Conservation (phyloP, 805 yeast species). For the Candida glaebosa region DNA sequence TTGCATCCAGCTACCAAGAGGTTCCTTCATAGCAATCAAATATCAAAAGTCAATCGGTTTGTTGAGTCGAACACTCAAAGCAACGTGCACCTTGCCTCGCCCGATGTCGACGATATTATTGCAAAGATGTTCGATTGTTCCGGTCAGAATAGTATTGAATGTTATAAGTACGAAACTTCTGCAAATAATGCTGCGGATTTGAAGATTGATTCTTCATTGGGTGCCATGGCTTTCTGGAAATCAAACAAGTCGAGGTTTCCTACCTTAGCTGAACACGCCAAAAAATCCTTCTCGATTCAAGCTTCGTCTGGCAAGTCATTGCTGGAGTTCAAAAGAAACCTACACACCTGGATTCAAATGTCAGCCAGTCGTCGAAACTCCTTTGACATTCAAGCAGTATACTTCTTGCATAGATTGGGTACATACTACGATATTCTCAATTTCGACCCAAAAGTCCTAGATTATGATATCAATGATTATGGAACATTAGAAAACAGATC, state of each 20-base stretch:
- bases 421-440: conserved; percentile 13
- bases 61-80: conserved; percentile 5
- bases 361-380: conserved; percentile 6
- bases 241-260: conserved; percentile 14
- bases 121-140: conserved; percentile 24
- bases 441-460: conserved; percentile 15
- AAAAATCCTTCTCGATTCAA: conserved; percentile 15
- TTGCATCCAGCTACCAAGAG: conserved; percentile 23
- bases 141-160: conserved; percentile 23
- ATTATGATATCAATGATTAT: conserved; percentile 16
- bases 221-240: conserved; percentile 20
- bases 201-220: conserved; percentile 7
- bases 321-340: conserved; percentile 12
- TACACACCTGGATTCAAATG: conserved; percentile 10
- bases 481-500: not conserved
- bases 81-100: not conserved
- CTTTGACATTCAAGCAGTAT: conserved; percentile 13
- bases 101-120: conserved; percentile 19
- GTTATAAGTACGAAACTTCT: conserved; percentile 22
- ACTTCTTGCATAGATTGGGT: conserved; percentile 15
- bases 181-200: conserved; percentile 14
- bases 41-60: conserved; percentile 11
- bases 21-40: conserved; percentile 15
- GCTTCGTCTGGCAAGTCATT: conserved; percentile 14
- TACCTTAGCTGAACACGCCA: conserved; percentile 13